Conservation (phyloP, 371 early-diverging fungal species). For the Mortierella sp. region DNA sequence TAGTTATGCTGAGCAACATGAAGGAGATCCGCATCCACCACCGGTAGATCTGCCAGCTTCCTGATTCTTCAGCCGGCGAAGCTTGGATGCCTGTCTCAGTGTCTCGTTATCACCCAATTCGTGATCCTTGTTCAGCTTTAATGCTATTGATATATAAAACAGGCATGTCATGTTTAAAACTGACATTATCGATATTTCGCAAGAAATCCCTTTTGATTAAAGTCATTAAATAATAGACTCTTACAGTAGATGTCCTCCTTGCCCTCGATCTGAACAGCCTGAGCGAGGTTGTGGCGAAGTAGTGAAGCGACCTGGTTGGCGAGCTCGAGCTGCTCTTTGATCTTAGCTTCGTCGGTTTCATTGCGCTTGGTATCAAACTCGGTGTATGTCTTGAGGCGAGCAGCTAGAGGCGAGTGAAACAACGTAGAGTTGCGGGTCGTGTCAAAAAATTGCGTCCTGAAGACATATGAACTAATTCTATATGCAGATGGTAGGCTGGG, state of each 20-base stretch:
- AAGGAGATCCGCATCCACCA: constrained; percentile 43
- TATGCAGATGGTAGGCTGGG: no score
- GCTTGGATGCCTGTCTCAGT: constrained; percentile 45
- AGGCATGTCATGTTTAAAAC: not conserved
- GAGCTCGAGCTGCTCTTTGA: constrained; percentile 56
- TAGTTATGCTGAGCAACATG: constrained; percentile 36
- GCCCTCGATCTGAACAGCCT: constrained; percentile 50
- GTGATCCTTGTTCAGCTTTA: constrained; percentile 33
- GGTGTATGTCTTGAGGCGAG: constrained; percentile 45
- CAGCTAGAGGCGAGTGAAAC: constrained; percentile 15
- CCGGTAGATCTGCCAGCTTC: constrained; percentile 26
- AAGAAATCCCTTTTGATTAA: no score
- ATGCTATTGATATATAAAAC: constrained; percentile 12
- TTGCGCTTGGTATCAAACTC: constrained; percentile 53
- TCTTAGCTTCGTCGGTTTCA: constrained; percentile 49
- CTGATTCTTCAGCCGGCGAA: constrained; percentile 37
- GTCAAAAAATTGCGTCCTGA: no score
- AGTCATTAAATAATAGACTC: not conserved
- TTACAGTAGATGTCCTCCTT: constrained; percentile 42
- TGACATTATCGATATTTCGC: no score
- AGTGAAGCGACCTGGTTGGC: constrained; percentile 55
- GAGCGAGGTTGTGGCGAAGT: constrained; percentile 57
- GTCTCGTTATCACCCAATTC: constrained; percentile 53
- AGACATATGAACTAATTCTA: no score
- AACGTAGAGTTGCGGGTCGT: no score